Conservation (phyloP, 371 early-diverging fungal genomes). For the Massospora cicadina region DNA sequence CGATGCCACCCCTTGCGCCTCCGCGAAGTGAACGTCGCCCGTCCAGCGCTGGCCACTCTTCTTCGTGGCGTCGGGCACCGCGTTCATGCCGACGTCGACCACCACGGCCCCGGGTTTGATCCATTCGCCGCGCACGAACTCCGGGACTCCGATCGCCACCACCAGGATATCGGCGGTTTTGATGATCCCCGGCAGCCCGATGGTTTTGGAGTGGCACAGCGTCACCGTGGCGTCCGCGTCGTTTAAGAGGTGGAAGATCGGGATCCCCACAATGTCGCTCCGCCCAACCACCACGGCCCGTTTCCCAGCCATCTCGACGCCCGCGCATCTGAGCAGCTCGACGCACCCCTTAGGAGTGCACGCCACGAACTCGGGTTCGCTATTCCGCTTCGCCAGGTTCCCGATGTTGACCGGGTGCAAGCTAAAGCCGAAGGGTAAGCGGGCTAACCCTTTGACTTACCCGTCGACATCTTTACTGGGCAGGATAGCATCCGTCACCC, state of each 20-base stretch:
- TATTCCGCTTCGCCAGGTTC: conserved; percentile 55
- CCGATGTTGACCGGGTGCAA: conserved; percentile 86
- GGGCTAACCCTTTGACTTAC: conserved; percentile 18
- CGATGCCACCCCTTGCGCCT: conserved; percentile 43
- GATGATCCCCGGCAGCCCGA: conserved; percentile 45
- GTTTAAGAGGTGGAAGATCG: conserved; percentile 65
- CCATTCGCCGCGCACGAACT: conserved; percentile 74
- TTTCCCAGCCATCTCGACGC: conserved; percentile 54
- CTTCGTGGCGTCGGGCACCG: conserved; percentile 60
- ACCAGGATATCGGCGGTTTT: conserved; percentile 69
- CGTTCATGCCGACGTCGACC: conserved; percentile 89
- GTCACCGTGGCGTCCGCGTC: conserved; percentile 75
- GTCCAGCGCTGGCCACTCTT: conserved; percentile 77
- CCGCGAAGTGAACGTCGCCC: conserved; percentile 78
- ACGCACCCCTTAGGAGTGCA: conserved; percentile 90
- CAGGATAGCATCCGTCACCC: conserved; percentile 64
- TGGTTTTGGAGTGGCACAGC: conserved; percentile 71
- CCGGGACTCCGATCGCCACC: conserved; percentile 66
- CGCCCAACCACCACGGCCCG: conserved; percentile 81
- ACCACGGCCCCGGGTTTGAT: conserved; percentile 79
- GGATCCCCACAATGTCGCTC: conserved; percentile 88
- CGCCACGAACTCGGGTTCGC: conserved; percentile 61
- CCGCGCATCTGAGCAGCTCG: conserved; percentile 51
- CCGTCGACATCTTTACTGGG: conserved; percentile 91
- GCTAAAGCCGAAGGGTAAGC: conserved; percentile 16